phyloP scores from a whole-genome alignment of 1,284 basidiomycete species.

The Puccinia horiana region DNA sequence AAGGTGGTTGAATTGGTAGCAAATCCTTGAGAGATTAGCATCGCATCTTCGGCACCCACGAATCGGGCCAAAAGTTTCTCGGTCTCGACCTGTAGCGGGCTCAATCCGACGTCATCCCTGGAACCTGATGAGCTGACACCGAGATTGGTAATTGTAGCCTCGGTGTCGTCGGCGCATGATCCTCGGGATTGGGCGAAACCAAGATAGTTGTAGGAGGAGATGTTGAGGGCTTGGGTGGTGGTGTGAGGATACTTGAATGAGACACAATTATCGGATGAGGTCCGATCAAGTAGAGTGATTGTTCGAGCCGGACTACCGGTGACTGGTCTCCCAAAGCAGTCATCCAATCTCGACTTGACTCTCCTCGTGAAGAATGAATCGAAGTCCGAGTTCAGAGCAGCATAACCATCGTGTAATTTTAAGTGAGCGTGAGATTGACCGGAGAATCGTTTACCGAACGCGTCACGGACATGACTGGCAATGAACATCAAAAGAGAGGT shows the following conservation, averaged over 20 bases:
- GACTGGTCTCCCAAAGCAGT: slow-evolving; percentile 90
- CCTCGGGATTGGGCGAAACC: slow-evolving; percentile 94
- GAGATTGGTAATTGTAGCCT: slow-evolving; percentile 59
- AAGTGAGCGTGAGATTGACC: slow-evolving; percentile 76
- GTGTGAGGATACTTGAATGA: slow-evolving; percentile 77
- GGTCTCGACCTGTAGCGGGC: slow-evolving; percentile 76
- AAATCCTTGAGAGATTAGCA: slow-evolving; percentile 95
- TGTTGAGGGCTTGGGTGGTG: slow-evolving; percentile 79
- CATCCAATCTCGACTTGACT: slow-evolving; percentile 89
- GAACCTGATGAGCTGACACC: slow-evolving; percentile 78
- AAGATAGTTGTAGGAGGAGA: slow-evolving; percentile 99
- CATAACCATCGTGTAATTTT: slow-evolving; percentile 81
- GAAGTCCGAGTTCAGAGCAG: slow-evolving; percentile 94
- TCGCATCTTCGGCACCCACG: slow-evolving; percentile 80
- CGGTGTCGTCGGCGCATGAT: slow-evolving; percentile 89
- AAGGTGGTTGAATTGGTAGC: slow-evolving; percentile 80
- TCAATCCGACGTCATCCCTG: slow-evolving; percentile 78
- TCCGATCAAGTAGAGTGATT: slow-evolving; percentile 81
- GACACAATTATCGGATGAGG: slow-evolving; percentile 77
- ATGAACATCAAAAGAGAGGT: slow-evolving; percentile 61
- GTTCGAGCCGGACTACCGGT: slow-evolving; percentile 95
- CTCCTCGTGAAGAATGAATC: slow-evolving; percentile 98
- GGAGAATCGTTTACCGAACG: slow-evolving; percentile 82
- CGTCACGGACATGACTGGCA: slow-evolving; percentile 91
- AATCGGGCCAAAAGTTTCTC: slow-evolving; percentile 89